These are phyloP conservation scores for Thalassiosira tumida DNA, from an alignment of 352 stramenopile species.

Conservation along the genomic window DNA sequence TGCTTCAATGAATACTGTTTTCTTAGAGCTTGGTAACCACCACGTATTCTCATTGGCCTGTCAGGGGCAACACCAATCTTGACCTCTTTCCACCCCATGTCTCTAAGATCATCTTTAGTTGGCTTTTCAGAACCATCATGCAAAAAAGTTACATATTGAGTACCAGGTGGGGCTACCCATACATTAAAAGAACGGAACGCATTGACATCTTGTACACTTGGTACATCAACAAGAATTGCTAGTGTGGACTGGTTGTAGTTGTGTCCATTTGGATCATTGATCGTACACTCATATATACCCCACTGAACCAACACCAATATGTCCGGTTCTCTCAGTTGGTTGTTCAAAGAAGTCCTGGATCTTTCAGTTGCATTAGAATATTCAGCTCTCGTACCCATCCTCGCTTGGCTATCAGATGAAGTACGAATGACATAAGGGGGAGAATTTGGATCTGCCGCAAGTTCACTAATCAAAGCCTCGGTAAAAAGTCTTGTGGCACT, in stretches of 20 bases:
- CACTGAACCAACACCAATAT: conserved; percentile 65
- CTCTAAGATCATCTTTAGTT: conserved; percentile 20
- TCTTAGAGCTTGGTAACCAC: conserved; percentile 13
- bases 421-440: background rate
- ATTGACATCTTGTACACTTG: conserved; percentile 5
- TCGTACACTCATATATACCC: conserved; percentile 65
- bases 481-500: background rate
- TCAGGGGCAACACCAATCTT: conserved; percentile 21
- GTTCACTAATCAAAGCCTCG: background rate
- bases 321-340: conserved; percentile 48
- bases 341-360: conserved; percentile 50
- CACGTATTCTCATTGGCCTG: background rate
- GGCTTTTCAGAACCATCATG: background rate
- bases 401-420: background rate
- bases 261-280: conserved; percentile 64
- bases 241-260: conserved; percentile 62
- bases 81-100: conserved; percentile 55
- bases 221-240: conserved; percentile 59
- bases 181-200: background rate
- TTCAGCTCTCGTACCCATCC: background rate
- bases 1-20: conserved; percentile 67
- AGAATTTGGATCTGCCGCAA: background rate
- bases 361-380: background rate
- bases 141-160: background rate
- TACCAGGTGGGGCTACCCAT: background rate